These are phyloP conservation scores for Vickermania spadyakhi DNA, from an alignment of 208 protist species.

Conservation along the genomic window DNA sequence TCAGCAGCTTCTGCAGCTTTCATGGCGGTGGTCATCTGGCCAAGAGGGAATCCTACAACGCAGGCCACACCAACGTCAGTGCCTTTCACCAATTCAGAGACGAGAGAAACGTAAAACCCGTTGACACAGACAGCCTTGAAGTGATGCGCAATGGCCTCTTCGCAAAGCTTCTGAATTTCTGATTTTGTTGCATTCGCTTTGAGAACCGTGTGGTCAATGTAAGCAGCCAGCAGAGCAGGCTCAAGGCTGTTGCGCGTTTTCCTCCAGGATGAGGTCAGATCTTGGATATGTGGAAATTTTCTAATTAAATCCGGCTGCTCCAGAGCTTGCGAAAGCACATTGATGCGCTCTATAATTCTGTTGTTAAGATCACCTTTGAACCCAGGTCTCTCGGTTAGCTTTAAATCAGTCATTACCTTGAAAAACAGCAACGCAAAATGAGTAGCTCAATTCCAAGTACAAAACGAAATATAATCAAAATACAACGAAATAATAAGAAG, in stretches of 20 bases:
- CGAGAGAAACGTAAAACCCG: slow-evolving; percentile 51
- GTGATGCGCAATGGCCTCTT: slow-evolving; percentile 71
- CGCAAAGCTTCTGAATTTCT: slow-evolving; percentile 72
- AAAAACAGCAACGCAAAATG: no score
- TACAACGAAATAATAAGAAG: no score
- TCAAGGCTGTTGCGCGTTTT: background rate
- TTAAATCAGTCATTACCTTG: slow-evolving; percentile 18
- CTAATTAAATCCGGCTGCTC: slow-evolving; percentile 29
- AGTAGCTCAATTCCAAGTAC: no score
- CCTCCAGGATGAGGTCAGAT: slow-evolving; percentile 44
- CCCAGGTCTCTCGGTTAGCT: slow-evolving; percentile 37
- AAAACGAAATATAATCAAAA: no score
- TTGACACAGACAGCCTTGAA: slow-evolving; percentile 94
- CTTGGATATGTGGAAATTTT: slow-evolving; percentile 52
- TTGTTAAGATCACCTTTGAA: slow-evolving; percentile 53
- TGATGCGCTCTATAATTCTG: slow-evolving; percentile 43
- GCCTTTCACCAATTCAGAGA: slow-evolving; percentile 25
- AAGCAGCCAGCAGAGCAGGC: slow-evolving; percentile 12
- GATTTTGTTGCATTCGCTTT: slow-evolving; percentile 58
- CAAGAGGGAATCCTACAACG: slow-evolving; percentile 91
- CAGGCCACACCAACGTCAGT: slow-evolving; percentile 46
- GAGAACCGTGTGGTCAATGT: slow-evolving; percentile 93
- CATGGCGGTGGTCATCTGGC: slow-evolving; percentile 57
- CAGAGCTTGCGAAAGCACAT: slow-evolving; percentile 25
- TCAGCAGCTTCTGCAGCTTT: slow-evolving; percentile 83